Evolutionary conservation across 2,329 filamentous ascomycete genomes (phyloP).

Genomic region (Penicillium sp.): DNA sequence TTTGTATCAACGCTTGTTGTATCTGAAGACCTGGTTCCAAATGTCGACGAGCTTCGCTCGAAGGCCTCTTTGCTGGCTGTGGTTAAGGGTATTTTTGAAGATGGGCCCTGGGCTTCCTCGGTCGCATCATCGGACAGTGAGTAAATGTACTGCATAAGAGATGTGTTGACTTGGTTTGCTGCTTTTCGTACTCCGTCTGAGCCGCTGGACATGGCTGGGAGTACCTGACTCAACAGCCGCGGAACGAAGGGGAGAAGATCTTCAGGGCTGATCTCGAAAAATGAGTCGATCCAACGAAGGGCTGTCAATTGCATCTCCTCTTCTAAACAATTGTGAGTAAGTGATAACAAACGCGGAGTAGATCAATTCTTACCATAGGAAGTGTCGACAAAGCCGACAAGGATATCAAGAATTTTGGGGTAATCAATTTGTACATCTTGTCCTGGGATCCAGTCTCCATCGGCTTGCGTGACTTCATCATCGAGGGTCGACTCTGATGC

Average conservation of each 20-base stretch:
- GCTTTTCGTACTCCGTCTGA: constrained; percentile 86
- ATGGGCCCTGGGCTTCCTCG: constrained; percentile 39
- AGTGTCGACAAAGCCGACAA: constrained; percentile 84
- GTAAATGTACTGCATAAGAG: constrained; percentile 91
- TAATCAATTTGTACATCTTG: constrained; percentile 96
- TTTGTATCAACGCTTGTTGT: constrained; percentile 28
- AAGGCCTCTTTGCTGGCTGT: constrained; percentile 38
- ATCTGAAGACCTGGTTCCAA: constrained; percentile 33
- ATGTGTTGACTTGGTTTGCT: constrained; percentile 83
- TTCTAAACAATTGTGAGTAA: constrained; percentile 53
- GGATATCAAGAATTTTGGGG: constrained; percentile 83
- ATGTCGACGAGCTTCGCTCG: constrained; percentile 46
- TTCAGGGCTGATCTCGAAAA: constrained; percentile 95
- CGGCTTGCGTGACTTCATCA: constrained; percentile 60
- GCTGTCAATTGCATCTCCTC: constrained; percentile 91
- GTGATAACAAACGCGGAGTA: constrained; percentile 27
- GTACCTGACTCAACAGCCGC: constrained; percentile 82
- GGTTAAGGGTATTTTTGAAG: constrained; percentile 43
- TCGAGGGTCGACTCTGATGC: constrained; percentile 50
- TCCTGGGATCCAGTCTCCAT: constrained; percentile 95
- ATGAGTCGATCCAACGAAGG: constrained; percentile 90
- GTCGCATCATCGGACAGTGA: constrained; percentile 72
- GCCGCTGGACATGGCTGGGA: constrained; percentile 90
- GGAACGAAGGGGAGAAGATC: constrained; percentile 95
- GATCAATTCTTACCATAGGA: constrained; percentile 59